Evolutionary conservation across 2,329 filamentous ascomycete genomes (phyloP), one percentile per base, ranked within the genome.

Genomic region (Aspergillus aculeatinus): DNA sequence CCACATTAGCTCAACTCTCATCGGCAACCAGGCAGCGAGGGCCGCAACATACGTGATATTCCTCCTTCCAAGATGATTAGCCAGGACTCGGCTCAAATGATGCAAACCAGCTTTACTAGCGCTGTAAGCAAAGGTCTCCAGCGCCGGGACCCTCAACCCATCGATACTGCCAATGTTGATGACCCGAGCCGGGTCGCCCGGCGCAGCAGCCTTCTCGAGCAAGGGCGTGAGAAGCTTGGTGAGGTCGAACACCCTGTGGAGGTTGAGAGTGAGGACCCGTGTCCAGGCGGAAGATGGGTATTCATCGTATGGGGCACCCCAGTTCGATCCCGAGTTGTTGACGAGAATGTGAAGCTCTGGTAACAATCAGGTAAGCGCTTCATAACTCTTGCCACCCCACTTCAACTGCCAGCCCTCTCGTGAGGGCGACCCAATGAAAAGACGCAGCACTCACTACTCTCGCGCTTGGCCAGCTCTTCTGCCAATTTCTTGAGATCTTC

Each of bases 211-310:
- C 62, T 82, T 82, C 29, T 77, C 73, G 50, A 84, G 68, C 35
- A 83, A 70, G 5, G 76, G 74, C 60, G 82, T 82, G 59, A 83
- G 70, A 11, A 79, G 79, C 71, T 79, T 72, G 16, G 75, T 77
- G 19, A 77, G 68, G 64, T 82, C 80, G 65, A 83, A 84, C 42
- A 83, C 79, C 16, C 79, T 80, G 69, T 83, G 83, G 16, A 84
- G 80, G 65, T 84, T 84, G 65, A 84, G 71, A 10, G 79, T 80
- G 65, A 84, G 81, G 23, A 86, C 75, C 63, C 85, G 82, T 63
- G 84, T 83, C 82, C 83, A 86, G 47, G 81, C 84, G 51, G 79
- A 76, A 62, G 84, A 83, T 0, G 83, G 83, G 65, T 84, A 86
- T 69, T 85, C 78, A 61, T 84, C 81, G 68, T 85, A 85, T 29